Percentiles rank a stretch among this genome's conserved stretches.
These are phyloP conservation scores for Amauroascus niger DNA, from an alignment of 2,329 filamentous ascomycete species.

Conservation along the genomic window DNA sequence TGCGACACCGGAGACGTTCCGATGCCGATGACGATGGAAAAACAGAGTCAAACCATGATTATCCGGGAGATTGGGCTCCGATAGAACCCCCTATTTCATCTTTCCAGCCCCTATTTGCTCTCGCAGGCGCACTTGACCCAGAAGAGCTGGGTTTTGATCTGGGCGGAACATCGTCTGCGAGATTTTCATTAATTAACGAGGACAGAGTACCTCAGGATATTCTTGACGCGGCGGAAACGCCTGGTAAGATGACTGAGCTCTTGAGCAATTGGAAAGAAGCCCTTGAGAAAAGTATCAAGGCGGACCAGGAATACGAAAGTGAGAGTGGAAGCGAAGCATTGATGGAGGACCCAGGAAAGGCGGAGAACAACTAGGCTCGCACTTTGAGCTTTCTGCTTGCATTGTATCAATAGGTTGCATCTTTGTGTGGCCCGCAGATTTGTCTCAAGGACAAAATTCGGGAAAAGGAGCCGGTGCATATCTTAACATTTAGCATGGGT, in stretches of 20 bases:
- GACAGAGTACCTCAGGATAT: conserved; percentile 68
- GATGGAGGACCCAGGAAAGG: not conserved
- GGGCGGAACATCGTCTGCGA: conserved; percentile 44
- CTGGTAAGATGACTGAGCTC: conserved; percentile 72
- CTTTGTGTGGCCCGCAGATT: no score
- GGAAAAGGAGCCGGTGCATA: not conserved
- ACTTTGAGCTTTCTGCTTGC: no score
- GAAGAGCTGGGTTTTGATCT: conserved; percentile 59
- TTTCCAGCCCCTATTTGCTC: conserved; percentile 56
- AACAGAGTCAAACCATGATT: not conserved
- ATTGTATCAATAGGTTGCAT: no score
- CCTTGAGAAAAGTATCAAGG: conserved; percentile 35
- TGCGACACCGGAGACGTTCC: not conserved
- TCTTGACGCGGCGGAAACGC: conserved; percentile 60
- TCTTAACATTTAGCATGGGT: not conserved
- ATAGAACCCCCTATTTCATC: conserved; percentile 18
- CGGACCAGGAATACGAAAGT: conserved; percentile 29
- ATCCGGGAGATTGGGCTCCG: not conserved
- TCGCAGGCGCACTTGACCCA: conserved; percentile 75
- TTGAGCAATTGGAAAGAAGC: conserved; percentile 62
- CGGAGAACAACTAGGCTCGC: not conserved
- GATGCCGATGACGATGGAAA: not conserved
- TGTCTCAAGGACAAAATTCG: no score
- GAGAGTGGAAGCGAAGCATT: conserved; percentile 19
- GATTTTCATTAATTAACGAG: conserved; percentile 24